Conservation (phyloP, 2,329 filamentous ascomycete species). For the Talaromyces marneffei region DNA sequence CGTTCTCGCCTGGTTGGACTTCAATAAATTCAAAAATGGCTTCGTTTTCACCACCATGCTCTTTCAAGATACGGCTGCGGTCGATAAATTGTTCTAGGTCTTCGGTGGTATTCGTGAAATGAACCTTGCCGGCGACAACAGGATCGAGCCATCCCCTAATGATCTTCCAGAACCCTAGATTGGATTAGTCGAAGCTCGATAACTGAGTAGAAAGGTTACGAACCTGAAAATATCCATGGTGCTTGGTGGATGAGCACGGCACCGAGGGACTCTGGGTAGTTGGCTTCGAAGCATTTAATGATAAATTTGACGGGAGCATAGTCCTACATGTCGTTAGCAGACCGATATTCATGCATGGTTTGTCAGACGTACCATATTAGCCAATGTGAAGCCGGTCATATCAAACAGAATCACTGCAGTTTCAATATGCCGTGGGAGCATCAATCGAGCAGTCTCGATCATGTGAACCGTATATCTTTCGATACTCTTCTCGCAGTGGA, state of each 20-base stretch:
- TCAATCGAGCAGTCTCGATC: constrained; percentile 87
- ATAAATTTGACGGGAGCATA: constrained; percentile 97
- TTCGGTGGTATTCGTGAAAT: constrained; percentile 77
- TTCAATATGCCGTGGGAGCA: constrained; percentile 73
- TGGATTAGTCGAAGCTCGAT: background rate
- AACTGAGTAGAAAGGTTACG: constrained; percentile 19
- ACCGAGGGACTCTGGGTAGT: constrained; percentile 90
- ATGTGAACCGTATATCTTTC: constrained; percentile 89
- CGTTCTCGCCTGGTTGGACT: constrained; percentile 69
- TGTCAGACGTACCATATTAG: constrained; percentile 69
- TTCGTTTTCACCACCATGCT: constrained; percentile 78
- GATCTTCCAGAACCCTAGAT: constrained; percentile 82
- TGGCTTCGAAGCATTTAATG: constrained; percentile 98
- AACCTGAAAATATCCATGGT: constrained; percentile 93
- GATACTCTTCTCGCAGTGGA: constrained; percentile 73
- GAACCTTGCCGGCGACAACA: constrained; percentile 87
- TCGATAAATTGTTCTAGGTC: constrained; percentile 76
- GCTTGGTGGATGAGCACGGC: constrained; percentile 90
- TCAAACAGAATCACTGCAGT: constrained; percentile 94
- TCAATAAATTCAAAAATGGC: constrained; percentile 81
- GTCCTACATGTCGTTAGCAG: constrained; percentile 49
- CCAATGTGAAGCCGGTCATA: constrained; percentile 87
- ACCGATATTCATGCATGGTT: background rate
- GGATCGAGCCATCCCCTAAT: constrained; percentile 96
- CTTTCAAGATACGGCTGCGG: constrained; percentile 64